Percentiles rank a stretch among this genome's conserved stretches.
Conservation (phyloP, 345 rosid genomes). For the Hibiscus tridactylites region DNA sequence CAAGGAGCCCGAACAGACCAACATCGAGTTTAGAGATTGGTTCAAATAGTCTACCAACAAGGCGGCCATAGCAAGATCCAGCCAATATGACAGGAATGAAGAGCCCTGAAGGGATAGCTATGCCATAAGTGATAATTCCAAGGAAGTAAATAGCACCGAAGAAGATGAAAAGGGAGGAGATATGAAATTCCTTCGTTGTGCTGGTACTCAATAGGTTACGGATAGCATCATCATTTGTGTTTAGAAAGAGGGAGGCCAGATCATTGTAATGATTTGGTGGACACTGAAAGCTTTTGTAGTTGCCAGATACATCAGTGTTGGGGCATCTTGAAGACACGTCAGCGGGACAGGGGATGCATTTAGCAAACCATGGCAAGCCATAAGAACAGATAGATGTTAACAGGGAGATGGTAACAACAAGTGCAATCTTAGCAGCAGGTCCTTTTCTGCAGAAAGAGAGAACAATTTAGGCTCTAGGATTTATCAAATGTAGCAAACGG, state of each 20-base stretch:
- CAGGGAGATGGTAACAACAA: conserved; percentile 33
- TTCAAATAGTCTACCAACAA: conserved; percentile 44
- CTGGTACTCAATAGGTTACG: conserved; percentile 44
- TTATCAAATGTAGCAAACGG: background rate
- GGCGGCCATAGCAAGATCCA: conserved; percentile 60
- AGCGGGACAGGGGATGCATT: conserved; percentile 45
- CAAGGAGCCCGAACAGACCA: conserved; percentile 60
- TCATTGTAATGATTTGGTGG: conserved; percentile 45
- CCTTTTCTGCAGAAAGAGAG: conserved; percentile 33
- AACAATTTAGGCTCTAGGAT: background rate
- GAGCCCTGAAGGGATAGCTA: conserved; percentile 62
- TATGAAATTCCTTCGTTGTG: conserved; percentile 29
- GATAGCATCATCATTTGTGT: conserved; percentile 69
- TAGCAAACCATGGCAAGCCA: conserved; percentile 55
- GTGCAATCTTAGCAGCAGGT: conserved; percentile 35
- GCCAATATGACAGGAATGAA: conserved; percentile 70
- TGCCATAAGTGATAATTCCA: conserved; percentile 57
- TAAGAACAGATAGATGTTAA: conserved; percentile 53
- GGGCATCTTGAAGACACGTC: conserved; percentile 33
- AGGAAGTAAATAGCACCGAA: conserved; percentile 45
- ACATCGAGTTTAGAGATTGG: conserved; percentile 42
- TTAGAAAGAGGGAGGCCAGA: conserved; percentile 54
- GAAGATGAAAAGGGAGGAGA: conserved; percentile 48
- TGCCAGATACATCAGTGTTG: conserved; percentile 39
- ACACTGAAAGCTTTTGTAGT: conserved; percentile 54